Evolutionary conservation across 2,329 filamentous ascomycete genomes (phyloP).

Genomic region (Monilinia fructicola): DNA sequence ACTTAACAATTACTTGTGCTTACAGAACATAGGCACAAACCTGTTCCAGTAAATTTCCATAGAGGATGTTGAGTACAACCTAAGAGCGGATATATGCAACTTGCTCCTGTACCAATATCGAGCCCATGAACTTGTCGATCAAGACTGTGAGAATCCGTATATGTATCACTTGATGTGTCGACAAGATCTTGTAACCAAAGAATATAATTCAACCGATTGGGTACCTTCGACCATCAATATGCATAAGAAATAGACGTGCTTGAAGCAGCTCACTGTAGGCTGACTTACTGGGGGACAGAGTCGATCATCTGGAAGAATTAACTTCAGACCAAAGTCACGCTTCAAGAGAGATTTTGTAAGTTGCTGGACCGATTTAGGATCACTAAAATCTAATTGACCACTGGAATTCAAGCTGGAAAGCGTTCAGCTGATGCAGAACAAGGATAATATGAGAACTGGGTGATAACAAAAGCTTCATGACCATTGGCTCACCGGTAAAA

Average conservation of each 20-base stretch:
- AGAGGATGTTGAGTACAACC: conserved; percentile 64
- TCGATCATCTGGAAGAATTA: conserved; percentile 73
- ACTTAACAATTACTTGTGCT: conserved; percentile 38
- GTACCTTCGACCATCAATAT: conserved; percentile 45
- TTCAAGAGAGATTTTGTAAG: conserved; percentile 78
- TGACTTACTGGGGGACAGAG: conserved; percentile 75
- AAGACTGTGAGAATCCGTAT: conserved; percentile 51
- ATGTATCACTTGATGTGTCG: conserved; percentile 55
- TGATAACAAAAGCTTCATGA: neutral
- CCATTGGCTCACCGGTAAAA: neutral
- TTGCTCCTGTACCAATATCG: conserved; percentile 88
- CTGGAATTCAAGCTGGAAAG: conserved; percentile 50
- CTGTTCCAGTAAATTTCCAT: conserved; percentile 73
- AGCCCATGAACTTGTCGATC: conserved; percentile 64
- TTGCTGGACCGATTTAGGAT: conserved; percentile 74
- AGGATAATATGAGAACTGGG: neutral
- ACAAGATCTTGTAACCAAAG: conserved; percentile 82
- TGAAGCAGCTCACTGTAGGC: neutral
- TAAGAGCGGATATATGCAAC: conserved; percentile 86
- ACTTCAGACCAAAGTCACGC: conserved; percentile 68
- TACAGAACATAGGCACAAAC: conserved; percentile 37
- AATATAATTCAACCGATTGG: conserved; percentile 81
- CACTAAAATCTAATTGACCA: conserved; percentile 73
- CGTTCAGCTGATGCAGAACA: conserved; percentile 20
- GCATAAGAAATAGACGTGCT: neutral